These are phyloP conservation scores for Leccinum disarticulatum DNA, from an alignment of 768 basidiomycete species.

Conservation along the genomic window DNA sequence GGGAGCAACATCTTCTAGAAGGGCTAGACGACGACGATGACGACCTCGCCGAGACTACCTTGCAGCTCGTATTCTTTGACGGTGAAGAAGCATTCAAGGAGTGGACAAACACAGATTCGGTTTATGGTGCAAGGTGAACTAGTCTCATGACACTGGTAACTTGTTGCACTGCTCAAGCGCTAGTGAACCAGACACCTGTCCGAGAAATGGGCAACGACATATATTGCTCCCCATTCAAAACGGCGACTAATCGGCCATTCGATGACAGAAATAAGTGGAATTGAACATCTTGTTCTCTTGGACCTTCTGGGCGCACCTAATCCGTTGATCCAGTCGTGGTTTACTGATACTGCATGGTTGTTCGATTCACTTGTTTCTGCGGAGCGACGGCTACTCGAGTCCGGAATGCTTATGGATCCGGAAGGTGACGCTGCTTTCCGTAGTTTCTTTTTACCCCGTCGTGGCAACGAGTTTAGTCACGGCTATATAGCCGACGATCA, in stretches of 20 bases:
- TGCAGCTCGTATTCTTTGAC: constrained; percentile 95
- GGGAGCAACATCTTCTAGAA: constrained; percentile 52
- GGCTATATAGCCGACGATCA: constrained; percentile 91
- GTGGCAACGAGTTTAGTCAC: constrained; percentile 34
- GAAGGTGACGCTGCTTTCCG: constrained; percentile 43
- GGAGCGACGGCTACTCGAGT: constrained; percentile 70
- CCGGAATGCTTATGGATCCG: constrained; percentile 56
- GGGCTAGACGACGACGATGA: constrained; percentile 63
- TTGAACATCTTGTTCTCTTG: constrained; percentile 90
- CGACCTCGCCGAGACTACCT: constrained; percentile 76
- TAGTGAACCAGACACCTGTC: constrained; percentile 72
- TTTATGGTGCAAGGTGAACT: constrained; percentile 87
- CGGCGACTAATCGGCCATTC: constrained; percentile 55
- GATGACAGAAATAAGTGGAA: constrained; percentile 65
- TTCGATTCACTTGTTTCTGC: constrained; percentile 73
- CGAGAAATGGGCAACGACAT: constrained; percentile 74
- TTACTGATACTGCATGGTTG: constrained; percentile 88
- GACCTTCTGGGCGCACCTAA: constrained; percentile 83
- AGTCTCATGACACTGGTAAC: background rate
- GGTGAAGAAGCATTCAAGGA: constrained; percentile 94
- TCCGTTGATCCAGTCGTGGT: constrained; percentile 80
- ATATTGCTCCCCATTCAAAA: constrained; percentile 57
- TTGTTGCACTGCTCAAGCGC: constrained; percentile 1
- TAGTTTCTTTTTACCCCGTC: constrained; percentile 69
- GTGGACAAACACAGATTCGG: constrained; percentile 89